Percentiles rank a stretch among this genome's conserved stretches.
Evolutionary conservation across 192 early-diverging fungal genomes (phyloP).

Genomic region (Coemansia interrupta): DNA sequence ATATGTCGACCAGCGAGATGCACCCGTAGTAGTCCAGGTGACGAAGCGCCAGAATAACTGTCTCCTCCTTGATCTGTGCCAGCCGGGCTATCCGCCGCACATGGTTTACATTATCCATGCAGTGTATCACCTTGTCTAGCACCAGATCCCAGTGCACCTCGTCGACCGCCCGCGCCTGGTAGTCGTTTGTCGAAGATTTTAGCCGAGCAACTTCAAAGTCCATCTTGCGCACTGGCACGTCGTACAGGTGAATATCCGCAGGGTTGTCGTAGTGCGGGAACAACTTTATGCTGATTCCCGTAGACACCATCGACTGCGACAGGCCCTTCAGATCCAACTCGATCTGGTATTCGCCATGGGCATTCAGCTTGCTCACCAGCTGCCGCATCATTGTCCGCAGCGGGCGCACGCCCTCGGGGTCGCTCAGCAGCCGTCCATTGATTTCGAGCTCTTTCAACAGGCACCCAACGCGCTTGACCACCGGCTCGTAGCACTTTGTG

Average conservation of each 20-base stretch:
- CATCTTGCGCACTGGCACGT: constrained; percentile 38
- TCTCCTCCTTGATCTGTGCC: constrained; percentile 70
- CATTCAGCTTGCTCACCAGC: constrained; percentile 45
- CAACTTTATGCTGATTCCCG: constrained; percentile 46
- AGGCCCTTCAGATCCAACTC: constrained; percentile 42
- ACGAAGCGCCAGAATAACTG: constrained; percentile 77
- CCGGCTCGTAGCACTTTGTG: constrained; percentile 78
- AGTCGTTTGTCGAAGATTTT: constrained; percentile 50
- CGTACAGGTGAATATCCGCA: constrained; percentile 17
- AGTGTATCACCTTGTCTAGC: constrained; percentile 66
- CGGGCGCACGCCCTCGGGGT: constrained; percentile 24
- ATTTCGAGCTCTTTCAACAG: constrained; percentile 79
- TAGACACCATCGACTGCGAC: constrained; percentile 33
- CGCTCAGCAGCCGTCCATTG: constrained; percentile 37
- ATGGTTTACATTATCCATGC: constrained; percentile 82
- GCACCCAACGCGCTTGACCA: constrained; percentile 82
- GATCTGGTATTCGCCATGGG: constrained; percentile 47
- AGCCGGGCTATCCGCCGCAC: constrained; percentile 77
- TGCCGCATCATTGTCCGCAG: constrained; percentile 41
- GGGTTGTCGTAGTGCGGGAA: constrained; percentile 46
- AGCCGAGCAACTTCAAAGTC: constrained; percentile 39
- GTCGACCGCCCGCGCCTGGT: constrained; percentile 60
- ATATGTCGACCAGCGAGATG: constrained; percentile 85
- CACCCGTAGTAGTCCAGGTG: constrained; percentile 94
- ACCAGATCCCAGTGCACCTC: constrained; percentile 93